These are phyloP conservation scores for Avena eriantha DNA, from an alignment of 176 grass and related monocot species.

Conservation along the genomic window DNA sequence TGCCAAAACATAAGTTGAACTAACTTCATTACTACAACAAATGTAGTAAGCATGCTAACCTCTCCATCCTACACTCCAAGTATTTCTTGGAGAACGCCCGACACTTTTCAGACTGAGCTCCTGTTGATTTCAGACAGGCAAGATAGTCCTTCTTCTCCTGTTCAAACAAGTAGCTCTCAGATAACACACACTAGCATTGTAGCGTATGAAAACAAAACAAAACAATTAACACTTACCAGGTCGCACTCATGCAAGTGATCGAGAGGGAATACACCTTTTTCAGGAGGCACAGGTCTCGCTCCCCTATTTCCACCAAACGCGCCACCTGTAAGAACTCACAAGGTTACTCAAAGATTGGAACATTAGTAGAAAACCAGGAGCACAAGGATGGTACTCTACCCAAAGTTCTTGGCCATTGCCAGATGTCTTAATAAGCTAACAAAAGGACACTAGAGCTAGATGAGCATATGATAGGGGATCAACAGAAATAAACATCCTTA, in stretches of 20 bases:
- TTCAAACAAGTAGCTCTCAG: constrained; percentile 26
- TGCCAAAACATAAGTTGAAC: background rate
- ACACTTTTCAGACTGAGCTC: constrained; percentile 67
- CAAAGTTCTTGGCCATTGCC: background rate
- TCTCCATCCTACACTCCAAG: constrained; percentile 70
- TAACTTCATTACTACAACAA: background rate
- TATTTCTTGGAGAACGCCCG: constrained; percentile 67
- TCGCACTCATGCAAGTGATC: constrained; percentile 86
- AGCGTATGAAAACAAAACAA: background rate
- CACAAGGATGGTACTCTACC: background rate
- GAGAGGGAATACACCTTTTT: constrained; percentile 84
- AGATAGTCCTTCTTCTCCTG: constrained; percentile 88
- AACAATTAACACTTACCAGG: constrained; percentile 65
- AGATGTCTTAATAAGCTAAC: background rate
- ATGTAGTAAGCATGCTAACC: constrained; percentile 36
- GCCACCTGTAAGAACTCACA: constrained; percentile 50
- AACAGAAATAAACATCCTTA: constrained; percentile 15
- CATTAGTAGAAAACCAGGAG: background rate
- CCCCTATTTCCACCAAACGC: constrained; percentile 87
- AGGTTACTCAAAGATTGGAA: too few relatives aligned
- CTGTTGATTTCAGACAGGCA: constrained; percentile 74
- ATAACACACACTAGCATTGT: background rate
- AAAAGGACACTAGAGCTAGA: background rate
- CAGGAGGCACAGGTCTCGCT: constrained; percentile 74
- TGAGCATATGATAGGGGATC: background rate